These are phyloP conservation scores for Claviceps pazoutovae DNA, from an alignment of 2,329 filamentous ascomycete genomes.

Conservation along the genomic window DNA sequence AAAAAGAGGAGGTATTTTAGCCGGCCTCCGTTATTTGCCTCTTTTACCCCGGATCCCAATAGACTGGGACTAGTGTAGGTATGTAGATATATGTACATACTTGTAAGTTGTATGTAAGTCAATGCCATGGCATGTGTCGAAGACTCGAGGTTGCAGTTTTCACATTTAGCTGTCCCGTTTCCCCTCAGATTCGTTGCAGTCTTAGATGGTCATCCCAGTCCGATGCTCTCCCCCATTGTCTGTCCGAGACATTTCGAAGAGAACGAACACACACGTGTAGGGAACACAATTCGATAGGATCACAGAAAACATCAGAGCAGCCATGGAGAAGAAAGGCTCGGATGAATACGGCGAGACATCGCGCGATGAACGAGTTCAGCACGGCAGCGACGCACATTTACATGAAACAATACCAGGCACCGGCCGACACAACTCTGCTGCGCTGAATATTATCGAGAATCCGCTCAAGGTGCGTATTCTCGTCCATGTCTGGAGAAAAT, in stretches of 20 bases:
- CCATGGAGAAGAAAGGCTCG: slow-evolving; percentile 8
- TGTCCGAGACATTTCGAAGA: neutral
- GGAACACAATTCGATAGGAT: neutral
- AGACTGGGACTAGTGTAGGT: neutral
- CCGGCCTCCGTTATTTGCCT: neutral
- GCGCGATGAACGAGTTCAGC: slow-evolving; percentile 5
- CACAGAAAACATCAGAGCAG: neutral
- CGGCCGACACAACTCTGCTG: slow-evolving; percentile 12
- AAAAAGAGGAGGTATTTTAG: neutral
- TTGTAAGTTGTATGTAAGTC: too few species aligned
- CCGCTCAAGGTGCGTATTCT: slow-evolving; percentile 15
- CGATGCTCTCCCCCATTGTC: neutral
- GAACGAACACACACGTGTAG: neutral
- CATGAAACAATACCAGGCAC: neutral
- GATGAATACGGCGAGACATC: slow-evolving; percentile 3
- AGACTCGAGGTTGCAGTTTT: neutral
- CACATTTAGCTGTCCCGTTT: neutral
- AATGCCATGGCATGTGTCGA: neutral
- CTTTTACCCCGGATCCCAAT: neutral
- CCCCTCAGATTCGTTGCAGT: neutral
- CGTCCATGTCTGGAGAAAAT: too few species aligned
- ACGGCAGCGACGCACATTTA: neutral
- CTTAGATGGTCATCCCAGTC: neutral
- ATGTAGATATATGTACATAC: neutral
- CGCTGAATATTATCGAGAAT: slow-evolving; percentile 20